Base-by-base conservation (phyloP, 257 asterid species). In the Capsicum chinense region DNA sequence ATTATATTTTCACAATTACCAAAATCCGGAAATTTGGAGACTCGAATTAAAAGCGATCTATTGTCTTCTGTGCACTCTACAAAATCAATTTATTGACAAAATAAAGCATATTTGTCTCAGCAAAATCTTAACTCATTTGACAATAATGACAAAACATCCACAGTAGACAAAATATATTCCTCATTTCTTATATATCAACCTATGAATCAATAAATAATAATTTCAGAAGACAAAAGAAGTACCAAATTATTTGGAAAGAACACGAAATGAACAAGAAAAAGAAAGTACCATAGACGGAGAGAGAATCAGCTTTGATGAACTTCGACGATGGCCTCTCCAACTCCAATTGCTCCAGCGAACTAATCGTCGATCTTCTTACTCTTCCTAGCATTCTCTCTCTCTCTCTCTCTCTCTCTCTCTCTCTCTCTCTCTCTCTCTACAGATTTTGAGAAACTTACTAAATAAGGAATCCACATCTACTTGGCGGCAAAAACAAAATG, bases 281-380 rank as follows among this genome's bases (percentile, higher is more conserved):
- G 13, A 69, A 7, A 13, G 16, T 89, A 94, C 98, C 98, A 57
- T 93, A 95, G 19, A 95, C 88, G 81, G 98, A 95, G 88, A 95
- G 93, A 48, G 92, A 88, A n/a, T 95, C 96, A 84, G 89, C 89
- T 84, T 95, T 95, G 88, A 87, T 88, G 82, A 95, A 71, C 87
- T 93, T 95, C 68, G 92, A 84, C 54, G 90, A 79, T 0, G 89
- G 88, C 74, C 94, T 90, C 88, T 95, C 95, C 89, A 91, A 57
- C 88, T 93, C 98, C 84, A 95, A 74, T 33, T 80, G 87, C 83
- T 90, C 93, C 86, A 93, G 83, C 10, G 98, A 94, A 81, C 85
- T 70, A 48, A 88, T 62, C 62, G 98, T 86, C 67, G 92, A 87
- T 12, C 94, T 79, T 79, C 98, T 90, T 67, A 92, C 90, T 70